phyloP scores from a whole-genome alignment of 768 basidiomycete species.

The Pleurotus tuoliensis region DNA sequence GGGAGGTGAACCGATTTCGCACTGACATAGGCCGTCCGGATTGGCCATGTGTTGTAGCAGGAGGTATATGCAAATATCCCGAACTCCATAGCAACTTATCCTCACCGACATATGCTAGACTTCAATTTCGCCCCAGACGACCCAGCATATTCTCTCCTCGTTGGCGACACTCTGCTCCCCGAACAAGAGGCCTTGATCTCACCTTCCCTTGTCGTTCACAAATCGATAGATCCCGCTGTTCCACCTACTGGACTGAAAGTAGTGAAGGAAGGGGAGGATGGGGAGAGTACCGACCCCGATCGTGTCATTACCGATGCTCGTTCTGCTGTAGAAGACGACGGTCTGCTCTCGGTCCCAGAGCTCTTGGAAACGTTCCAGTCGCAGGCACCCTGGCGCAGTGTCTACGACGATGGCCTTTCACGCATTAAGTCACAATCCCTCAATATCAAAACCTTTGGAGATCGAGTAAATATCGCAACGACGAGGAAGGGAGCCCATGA shows the following conservation, averaged over 20 bases:
- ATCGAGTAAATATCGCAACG: constrained; percentile 34
- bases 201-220: constrained; percentile 69
- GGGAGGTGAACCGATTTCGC: constrained; percentile 58
- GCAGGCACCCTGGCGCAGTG: constrained; percentile 47
- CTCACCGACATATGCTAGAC: constrained; percentile 41
- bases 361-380: constrained; percentile 43
- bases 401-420: constrained; percentile 58
- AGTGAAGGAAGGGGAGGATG: constrained; percentile 46
- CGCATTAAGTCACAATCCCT: constrained; percentile 14
- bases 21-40: constrained; percentile 32
- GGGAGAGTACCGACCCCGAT: constrained; percentile 61
- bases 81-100: not conserved
- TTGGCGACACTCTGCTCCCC: constrained; percentile 52
- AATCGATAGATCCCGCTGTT: constrained; percentile 62
- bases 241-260: constrained; percentile 21
- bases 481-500: constrained; percentile 57
- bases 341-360: constrained; percentile 59
- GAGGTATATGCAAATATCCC: constrained; percentile 49
- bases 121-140: constrained; percentile 89
- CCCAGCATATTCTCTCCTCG: constrained; percentile 74
- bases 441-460: constrained; percentile 44
- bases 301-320: constrained; percentile 73
- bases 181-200: constrained; percentile 50
- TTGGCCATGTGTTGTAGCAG: constrained; percentile 84
- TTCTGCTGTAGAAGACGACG: constrained; percentile 53